Evolutionary conservation across 805 yeast genomes (phyloP).

Genomic region (Ogataea chonburiensis): DNA sequence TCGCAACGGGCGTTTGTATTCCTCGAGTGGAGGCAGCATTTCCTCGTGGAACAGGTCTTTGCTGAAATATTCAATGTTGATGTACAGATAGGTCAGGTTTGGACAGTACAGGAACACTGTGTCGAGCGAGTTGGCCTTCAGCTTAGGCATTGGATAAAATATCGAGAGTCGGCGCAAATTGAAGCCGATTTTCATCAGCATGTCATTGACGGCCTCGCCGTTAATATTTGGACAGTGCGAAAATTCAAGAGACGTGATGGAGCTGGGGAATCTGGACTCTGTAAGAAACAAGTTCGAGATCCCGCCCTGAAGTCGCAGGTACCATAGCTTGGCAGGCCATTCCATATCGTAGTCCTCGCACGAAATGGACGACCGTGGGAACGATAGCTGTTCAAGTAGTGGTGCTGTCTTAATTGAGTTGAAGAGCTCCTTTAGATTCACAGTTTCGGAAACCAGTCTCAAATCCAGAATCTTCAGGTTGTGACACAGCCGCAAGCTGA

Average conservation of each 20-base stretch:
- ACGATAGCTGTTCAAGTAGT: constrained; percentile 69
- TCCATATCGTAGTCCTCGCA: constrained; percentile 56
- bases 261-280: constrained; percentile 66
- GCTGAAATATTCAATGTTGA: constrained; percentile 78
- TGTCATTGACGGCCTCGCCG: constrained; percentile 59
- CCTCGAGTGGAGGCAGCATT: constrained; percentile 35
- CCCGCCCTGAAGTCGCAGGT: constrained; percentile 83
- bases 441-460: constrained; percentile 85
- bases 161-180: constrained; percentile 62
- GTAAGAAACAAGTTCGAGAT: constrained; percentile 76
- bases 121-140: constrained; percentile 70
- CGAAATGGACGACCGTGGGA: constrained; percentile 83
- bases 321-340: constrained; percentile 82
- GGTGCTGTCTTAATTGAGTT: constrained; percentile 63
- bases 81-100: constrained; percentile 55
- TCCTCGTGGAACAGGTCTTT: constrained; percentile 50
- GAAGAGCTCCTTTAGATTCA: constrained; percentile 78
- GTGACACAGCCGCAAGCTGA: constrained; percentile 73
- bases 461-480: constrained; percentile 67
- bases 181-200: constrained; percentile 65
- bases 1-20: constrained; percentile 46
- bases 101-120: constrained; percentile 75
- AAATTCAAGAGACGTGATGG: constrained; percentile 70
- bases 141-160: constrained; percentile 85
- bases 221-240: constrained; percentile 84